Evolutionary conservation across 352 stramenopile genomes (phyloP).

Genomic region (Pythium coloratum): DNA sequence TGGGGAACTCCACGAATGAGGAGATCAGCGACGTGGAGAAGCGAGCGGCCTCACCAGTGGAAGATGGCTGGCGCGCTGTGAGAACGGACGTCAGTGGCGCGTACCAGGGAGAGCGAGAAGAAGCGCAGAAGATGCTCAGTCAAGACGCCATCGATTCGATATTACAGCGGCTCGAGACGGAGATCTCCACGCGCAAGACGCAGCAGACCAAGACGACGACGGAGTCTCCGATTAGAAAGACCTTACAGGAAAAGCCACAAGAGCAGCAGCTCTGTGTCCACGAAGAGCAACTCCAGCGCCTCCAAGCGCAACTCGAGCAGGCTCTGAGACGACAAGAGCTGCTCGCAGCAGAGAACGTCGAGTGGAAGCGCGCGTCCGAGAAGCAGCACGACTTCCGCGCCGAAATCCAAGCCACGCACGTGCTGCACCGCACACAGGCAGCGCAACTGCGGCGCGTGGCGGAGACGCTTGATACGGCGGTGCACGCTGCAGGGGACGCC

Average conservation of each 20-base stretch:
- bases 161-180: neutral
- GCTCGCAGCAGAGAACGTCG: constrained; percentile 11
- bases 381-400: constrained; percentile 15
- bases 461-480: neutral
- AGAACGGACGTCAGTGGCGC: neutral
- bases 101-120: neutral
- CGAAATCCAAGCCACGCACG: constrained; percentile 1
- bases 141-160: neutral
- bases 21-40: neutral
- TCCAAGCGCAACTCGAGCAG: constrained; percentile 6
- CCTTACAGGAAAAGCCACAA: neutral
- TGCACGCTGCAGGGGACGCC: neutral
- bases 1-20: neutral
- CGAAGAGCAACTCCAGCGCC: neutral
- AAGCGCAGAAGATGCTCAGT: neutral
- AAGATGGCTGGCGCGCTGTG: neutral
- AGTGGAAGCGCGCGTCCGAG: constrained; percentile 10
- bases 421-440: constrained; percentile 1
- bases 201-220: neutral
- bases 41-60: neutral
- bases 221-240: neutral
- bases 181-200: neutral
- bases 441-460: constrained; percentile 6
- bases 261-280: neutral
- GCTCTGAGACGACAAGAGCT: neutral